Evolutionary conservation across 2,329 filamentous ascomycete species (phyloP), one percentile per base, ranked within the genome.

Genomic region (Nothophaeocryptopus gaeumannii): DNA sequence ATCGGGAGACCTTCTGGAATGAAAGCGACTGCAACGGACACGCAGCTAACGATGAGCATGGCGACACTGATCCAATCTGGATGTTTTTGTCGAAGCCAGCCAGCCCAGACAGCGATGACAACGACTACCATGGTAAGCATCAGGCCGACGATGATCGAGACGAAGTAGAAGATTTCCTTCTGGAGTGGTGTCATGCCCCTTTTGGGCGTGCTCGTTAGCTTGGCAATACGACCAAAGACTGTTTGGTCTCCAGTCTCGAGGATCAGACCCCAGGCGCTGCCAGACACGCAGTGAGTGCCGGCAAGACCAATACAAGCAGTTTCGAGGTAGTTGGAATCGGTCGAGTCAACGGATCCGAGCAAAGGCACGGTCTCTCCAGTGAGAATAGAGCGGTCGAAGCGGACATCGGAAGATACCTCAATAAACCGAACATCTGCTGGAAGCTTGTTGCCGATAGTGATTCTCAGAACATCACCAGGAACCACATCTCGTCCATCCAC

Each of bases 251-350:
- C 86, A 0, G 83, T 90, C 1, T 82, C 81, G 9, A 91, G 82
- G 2, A 88, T 84, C 8, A 90, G 70, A 13, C 84, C 86, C 11
- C 78, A 73, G 44, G 80, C 83, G 15, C 74, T 82, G 2, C 87
- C 87, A 5, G 82, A 83, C 3, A 86, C 81, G 58, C 86, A 89
- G 61, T 90, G 85, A 0, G 87, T 89, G n/a, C 88, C 86, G 63
- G 89, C 86, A 8, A 91, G 75, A 15, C 86, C 86, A 45, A 91
- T 88, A 59, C 83, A 86, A 45, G 81, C 80, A 3, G 86, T 90
- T 64, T 91, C 87, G 29, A 91, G 80, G 61, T 88, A 89, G 66
- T 89, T 89, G 34, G 78, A 73, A 60, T 89, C 85, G 0, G 82
- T 85, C 0, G 77, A 80, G n/a, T 87, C 77, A 11, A 86, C 75